These are phyloP conservation scores for Epichloe coenophiala DNA, from an alignment of 2,329 filamentous ascomycete species.

Conservation along the genomic window DNA sequence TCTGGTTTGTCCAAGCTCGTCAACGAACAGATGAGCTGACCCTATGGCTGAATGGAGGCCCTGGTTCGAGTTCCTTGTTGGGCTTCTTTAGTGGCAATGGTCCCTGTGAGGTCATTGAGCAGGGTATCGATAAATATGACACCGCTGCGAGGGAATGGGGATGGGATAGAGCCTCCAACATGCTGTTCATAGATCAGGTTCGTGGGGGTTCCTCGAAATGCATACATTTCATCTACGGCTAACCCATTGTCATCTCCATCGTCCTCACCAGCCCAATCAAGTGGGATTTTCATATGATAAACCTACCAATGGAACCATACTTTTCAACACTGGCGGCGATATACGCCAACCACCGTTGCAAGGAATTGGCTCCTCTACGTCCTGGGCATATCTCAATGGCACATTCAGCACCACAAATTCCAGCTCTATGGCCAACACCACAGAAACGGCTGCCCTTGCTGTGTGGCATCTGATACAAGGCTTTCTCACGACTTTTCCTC, in stretches of 20 bases:
- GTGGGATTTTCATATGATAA: conserved; percentile 57
- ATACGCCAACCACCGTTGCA: conserved; percentile 16
- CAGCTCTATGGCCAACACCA: conserved; percentile 38
- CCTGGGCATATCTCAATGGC: conserved; percentile 40
- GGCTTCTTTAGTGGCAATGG: conserved; percentile 51
- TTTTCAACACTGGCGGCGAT: conserved; percentile 27
- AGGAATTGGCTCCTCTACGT: conserved; percentile 8
- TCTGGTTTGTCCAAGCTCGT: conserved; percentile 36
- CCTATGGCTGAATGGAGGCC: conserved; percentile 56
- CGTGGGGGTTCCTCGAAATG: conserved; percentile 8
- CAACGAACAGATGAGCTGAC: conserved; percentile 30
- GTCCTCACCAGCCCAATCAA: conserved; percentile 44
- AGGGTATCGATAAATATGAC: conserved; percentile 32
- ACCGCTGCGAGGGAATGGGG: conserved; percentile 48
- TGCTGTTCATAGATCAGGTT: conserved; percentile 45
- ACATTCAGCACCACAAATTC: conserved; percentile 46
- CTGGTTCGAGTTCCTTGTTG: conserved; percentile 50
- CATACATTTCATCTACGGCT: conserved; percentile 2
- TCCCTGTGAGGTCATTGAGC: conserved; percentile 36
- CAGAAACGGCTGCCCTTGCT: conserved; percentile 40
- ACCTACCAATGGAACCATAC: conserved; percentile 44
- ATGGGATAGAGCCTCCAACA: conserved; percentile 45
- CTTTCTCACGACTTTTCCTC: conserved; percentile 44
- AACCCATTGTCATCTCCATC: background rate
- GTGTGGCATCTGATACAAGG: conserved; percentile 54